These are phyloP conservation scores for Coniochaeta sp. DNA, from an alignment of 2,329 filamentous ascomycete genomes.

Conservation along the genomic window DNA sequence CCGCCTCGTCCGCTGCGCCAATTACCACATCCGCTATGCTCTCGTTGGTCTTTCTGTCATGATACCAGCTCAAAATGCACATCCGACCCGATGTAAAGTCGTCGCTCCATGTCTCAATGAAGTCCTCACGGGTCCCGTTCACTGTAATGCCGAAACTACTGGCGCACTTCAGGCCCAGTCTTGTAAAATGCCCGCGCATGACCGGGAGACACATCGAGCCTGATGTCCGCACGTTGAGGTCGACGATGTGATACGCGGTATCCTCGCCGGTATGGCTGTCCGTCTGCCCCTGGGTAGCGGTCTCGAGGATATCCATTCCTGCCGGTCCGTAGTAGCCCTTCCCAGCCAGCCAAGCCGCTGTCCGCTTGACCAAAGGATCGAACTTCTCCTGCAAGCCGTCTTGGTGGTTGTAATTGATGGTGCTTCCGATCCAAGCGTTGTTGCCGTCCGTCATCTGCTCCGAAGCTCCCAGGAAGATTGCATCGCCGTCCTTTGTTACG, in stretches of 20 bases:
- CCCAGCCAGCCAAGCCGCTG: conserved; percentile 19
- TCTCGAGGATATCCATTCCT: conserved; percentile 25
- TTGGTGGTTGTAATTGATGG: conserved; percentile 24
- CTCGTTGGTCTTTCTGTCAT: conserved; percentile 16
- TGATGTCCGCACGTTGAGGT: conserved; percentile 26
- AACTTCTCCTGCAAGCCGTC: conserved; percentile 20
- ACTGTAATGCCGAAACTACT: conserved; percentile 21
- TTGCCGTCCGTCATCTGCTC: conserved; percentile 25
- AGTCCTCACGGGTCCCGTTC: conserved; percentile 14
- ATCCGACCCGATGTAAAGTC: conserved; percentile 20
- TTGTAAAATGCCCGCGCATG: conserved; percentile 20
- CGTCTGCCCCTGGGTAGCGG: conserved; percentile 4
- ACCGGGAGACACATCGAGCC: conserved; percentile 23
- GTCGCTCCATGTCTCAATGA: conserved; percentile 17
- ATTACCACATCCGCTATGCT: conserved; percentile 24
- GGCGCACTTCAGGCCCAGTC: conserved; percentile 17
- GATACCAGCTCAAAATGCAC: conserved; percentile 25
- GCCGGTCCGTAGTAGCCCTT: conserved; percentile 25
- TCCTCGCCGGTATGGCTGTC: conserved; percentile 5
- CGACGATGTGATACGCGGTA: conserved; percentile 20
- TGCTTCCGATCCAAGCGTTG: conserved; percentile 26
- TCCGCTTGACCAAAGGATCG: conserved; percentile 12
- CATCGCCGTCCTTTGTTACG: conserved; percentile 17
- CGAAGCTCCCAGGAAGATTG: conserved; percentile 24
- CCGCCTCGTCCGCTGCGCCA: conserved; percentile 17